Conservation (phyloP, 495 filamentous ascomycete genomes). For the Daldinia bambusicola region DNA sequence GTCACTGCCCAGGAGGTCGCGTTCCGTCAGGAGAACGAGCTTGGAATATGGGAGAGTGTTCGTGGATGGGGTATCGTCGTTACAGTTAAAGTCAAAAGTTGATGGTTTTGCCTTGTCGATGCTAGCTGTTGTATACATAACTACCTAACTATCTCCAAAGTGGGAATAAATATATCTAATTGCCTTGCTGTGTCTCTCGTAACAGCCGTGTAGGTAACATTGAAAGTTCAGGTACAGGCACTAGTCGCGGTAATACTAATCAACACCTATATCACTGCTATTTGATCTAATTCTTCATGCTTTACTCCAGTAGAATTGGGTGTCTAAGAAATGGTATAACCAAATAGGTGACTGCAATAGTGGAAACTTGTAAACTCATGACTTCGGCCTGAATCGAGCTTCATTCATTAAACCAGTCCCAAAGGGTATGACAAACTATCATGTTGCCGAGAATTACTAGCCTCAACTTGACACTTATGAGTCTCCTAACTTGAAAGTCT, state of each 20-base stretch:
- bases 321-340: not conserved
- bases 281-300: too few relatives aligned
- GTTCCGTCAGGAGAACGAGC: slow-evolving; percentile 62
- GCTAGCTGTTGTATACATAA: not conserved
- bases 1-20: slow-evolving; percentile 62
- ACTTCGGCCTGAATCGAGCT: not conserved
- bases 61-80: slow-evolving; percentile 62
- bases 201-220: too few relatives aligned
- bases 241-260: too few relatives aligned
- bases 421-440: not conserved
- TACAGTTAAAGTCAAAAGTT: slow-evolving; percentile 47
- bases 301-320: too few relatives aligned
- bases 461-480: not conserved
- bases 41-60: slow-evolving; percentile 63
- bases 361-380: not conserved
- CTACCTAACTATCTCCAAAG: not conserved
- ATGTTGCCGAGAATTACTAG: not conserved
- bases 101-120: not conserved
- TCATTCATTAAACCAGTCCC: not conserved
- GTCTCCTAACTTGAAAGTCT: not conserved
- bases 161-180: not conserved
- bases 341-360: not conserved
- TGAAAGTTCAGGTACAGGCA: too few relatives aligned
- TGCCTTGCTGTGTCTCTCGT: too few relatives aligned
- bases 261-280: too few relatives aligned